phyloP scores from a whole-genome alignment of 2,329 filamentous ascomycete species.

The Lasiodiplodia sp. region DNA sequence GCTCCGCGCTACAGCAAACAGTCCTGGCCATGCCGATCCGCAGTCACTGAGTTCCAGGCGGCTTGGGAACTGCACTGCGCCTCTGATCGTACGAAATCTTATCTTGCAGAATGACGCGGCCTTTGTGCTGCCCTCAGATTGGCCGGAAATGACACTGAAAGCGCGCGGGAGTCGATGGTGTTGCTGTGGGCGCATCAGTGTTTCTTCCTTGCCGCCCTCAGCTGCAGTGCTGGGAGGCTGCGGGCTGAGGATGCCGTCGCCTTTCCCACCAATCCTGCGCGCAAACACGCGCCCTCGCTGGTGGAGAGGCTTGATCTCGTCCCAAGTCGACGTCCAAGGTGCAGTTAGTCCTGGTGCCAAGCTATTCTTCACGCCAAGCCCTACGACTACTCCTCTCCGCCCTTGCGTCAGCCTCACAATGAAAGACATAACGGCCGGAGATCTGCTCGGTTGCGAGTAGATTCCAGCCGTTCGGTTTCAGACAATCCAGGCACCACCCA shows the following conservation, averaged over 20 bases:
- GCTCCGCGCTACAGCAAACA: constrained; percentile 14
- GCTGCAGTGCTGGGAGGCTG: not conserved
- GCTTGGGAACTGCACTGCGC: constrained; percentile 20
- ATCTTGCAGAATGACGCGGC: constrained; percentile 13
- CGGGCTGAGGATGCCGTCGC: not conserved
- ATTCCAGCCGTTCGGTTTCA: constrained; percentile 22
- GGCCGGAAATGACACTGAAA: constrained; percentile 21
- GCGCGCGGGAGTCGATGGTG: constrained; percentile 11
- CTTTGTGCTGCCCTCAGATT: not conserved
- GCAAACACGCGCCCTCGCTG: constrained; percentile 19
- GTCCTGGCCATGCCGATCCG: constrained; percentile 12
- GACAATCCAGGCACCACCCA: constrained; percentile 17
- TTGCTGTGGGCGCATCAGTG: constrained; percentile 12
- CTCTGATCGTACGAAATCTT: constrained; percentile 7
- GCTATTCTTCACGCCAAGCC: constrained; percentile 31
- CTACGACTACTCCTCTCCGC: constrained; percentile 25
- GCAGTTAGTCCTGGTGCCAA: constrained; percentile 25
- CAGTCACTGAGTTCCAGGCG: constrained; percentile 3
- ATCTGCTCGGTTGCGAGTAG: constrained; percentile 16
- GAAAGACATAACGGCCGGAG: constrained; percentile 27
- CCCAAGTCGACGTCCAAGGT: constrained; percentile 2
- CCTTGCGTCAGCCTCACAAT: constrained; percentile 30
- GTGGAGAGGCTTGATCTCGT: not conserved
- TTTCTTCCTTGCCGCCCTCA: constrained; percentile 23
- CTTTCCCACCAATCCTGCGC: not conserved